Evolutionary conservation across 1,139 yeast species (phyloP).

Genomic region (Debaryomycetaceae sp.): DNA sequence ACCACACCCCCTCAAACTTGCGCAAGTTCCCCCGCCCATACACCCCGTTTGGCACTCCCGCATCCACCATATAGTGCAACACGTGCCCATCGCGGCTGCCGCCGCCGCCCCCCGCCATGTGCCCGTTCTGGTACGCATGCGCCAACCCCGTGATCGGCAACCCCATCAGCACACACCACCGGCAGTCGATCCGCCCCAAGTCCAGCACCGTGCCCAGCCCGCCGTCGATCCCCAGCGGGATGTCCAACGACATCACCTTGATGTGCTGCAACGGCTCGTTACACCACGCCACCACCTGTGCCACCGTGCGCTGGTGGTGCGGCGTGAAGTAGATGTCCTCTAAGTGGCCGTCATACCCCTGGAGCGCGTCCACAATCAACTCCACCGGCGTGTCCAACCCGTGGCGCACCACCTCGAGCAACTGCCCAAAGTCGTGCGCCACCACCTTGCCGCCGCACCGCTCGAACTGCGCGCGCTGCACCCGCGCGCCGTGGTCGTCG

Average conservation of each 20-base stretch:
- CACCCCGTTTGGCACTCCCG: conserved; percentile 62
- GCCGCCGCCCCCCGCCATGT: conserved; percentile 28
- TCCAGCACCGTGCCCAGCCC: conserved; percentile 63
- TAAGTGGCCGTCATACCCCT: conserved; percentile 74
- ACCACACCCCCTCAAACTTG: conserved; percentile 44
- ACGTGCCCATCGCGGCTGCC: conserved; percentile 35
- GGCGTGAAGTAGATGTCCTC: conserved; percentile 40
- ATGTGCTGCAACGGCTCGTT: conserved; percentile 46
- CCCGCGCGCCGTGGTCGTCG: conserved; percentile 23
- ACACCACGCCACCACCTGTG: conserved; percentile 62
- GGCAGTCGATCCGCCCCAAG: conserved; percentile 27
- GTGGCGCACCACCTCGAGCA: conserved; percentile 28
- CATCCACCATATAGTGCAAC: conserved; percentile 63
- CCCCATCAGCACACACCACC: conserved; percentile 67
- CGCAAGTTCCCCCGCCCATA: conserved; percentile 39
- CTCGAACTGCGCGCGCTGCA: conserved; percentile 53
- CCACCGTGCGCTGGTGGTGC: conserved; percentile 41
- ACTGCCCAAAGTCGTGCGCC: conserved; percentile 27
- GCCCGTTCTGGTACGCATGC: conserved; percentile 53
- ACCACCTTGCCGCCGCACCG: conserved; percentile 42
- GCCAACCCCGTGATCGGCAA: conserved; percentile 66
- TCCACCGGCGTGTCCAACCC: conserved; percentile 73
- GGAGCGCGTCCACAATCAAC: conserved; percentile 73
- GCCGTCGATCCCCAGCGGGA: conserved; percentile 82
- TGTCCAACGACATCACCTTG: conserved; percentile 66